Percentiles rank a stretch among this genome's conserved stretches.
phyloP scores from a whole-genome alignment of 352 stramenopile species.

The Phytophthora uliginosa region DNA sequence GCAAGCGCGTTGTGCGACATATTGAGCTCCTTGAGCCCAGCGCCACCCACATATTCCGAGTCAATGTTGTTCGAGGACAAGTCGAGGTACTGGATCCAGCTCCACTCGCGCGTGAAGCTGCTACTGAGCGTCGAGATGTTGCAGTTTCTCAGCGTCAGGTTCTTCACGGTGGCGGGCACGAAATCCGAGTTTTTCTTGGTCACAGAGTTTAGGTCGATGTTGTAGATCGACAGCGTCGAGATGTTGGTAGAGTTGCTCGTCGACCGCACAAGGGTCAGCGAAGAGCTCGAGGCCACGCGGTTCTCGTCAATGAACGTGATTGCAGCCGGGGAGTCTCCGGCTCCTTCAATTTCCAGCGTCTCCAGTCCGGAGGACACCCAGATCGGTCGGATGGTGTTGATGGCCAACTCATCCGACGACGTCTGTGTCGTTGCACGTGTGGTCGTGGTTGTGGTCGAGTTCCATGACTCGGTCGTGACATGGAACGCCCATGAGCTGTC shows the following conservation, averaged over 20 bases:
- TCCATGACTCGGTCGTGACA: conserved; percentile 30
- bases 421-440: conserved; percentile 31
- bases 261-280: conserved; percentile 34
- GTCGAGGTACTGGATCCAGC: conserved; percentile 46
- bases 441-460: conserved; percentile 16
- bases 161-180: conserved; percentile 43
- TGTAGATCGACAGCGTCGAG: conserved; percentile 44
- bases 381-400: conserved; percentile 43
- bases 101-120: conserved; percentile 45
- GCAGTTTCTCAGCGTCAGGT: conserved; percentile 54
- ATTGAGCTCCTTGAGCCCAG: conserved; percentile 38
- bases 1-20: conserved; percentile 53
- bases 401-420: conserved; percentile 30
- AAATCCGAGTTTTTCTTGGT: conserved; percentile 36
- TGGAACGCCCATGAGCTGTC: conserved; percentile 39
- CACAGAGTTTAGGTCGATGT: conserved; percentile 42
- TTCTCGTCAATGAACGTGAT: conserved; percentile 44
- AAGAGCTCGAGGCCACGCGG: conserved; percentile 27
- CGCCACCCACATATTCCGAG: conserved; percentile 37
- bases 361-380: conserved; percentile 43
- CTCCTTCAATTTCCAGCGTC: conserved; percentile 36
- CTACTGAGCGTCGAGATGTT: conserved; percentile 48
- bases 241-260: conserved; percentile 34
- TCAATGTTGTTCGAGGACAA: conserved; percentile 45
- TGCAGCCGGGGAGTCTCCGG: conserved; percentile 13